Base-by-base conservation (phyloP, 2,329 filamentous ascomycete species). In the Diaporthe batatas region DNA sequence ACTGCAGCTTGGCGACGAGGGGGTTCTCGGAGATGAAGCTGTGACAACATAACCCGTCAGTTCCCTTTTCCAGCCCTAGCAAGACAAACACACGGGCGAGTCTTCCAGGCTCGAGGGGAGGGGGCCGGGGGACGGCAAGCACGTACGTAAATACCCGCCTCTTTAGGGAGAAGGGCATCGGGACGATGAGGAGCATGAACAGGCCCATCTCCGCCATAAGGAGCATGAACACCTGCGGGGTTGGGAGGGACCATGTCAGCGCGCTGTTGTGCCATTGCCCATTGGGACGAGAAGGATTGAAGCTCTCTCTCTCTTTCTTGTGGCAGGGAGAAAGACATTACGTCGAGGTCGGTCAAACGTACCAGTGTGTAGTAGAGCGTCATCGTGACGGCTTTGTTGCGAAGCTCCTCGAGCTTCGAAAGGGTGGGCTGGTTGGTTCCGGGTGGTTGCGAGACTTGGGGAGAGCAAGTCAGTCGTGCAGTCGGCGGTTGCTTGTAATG, bases 21-120 rank as follows among this genome's bases (percentile, higher is more conserved):
- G 88, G 93, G 81, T 92, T 97, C 81, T 96, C 94, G 69, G 95
- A 98, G 81, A 99, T 95, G 90, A 99, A 99, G 79, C 93, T 94
- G 75, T 71, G 5, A 14, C 6, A 18, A 16, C 6, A 11, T n/a
- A 3, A 16, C 34, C 10, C 18, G 54, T 49, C 42, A 73, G 54
- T 39, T n/a, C 11, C 21, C 6, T 18, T 42, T n/a, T n/a, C n/a
- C n/a, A n/a, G n/a, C n/a, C n/a, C n/a, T n/a, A n/a, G n/a, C n/a
- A n/a, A n/a, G n/a, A n/a, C n/a, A n/a, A n/a, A n/a, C n/a, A n/a
- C n/a, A n/a, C n/a, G n/a, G n/a, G n/a, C n/a, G n/a, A n/a, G n/a
- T n/a, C n/a, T n/a, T 42, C 39, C 39, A 4, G 12, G 39, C 39
- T 51, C 16, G 69, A 65, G 5, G 32, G 6, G 32, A 8, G 21